Conservation (phyloP, 768 basidiomycete genomes). For the Boletus bicolor region DNA sequence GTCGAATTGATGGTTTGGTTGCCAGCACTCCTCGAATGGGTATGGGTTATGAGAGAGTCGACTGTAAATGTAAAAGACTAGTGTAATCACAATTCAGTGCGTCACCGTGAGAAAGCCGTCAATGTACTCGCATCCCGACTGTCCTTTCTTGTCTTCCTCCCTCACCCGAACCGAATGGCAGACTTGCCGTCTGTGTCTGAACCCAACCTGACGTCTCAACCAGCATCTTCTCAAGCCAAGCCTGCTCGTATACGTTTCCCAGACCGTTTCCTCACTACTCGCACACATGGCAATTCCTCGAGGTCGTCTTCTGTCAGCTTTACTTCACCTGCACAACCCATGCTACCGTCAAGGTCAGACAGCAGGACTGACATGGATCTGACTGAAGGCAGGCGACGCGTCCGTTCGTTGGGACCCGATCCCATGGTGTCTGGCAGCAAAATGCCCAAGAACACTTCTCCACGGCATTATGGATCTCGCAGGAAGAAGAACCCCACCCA, state of each 20-base stretch:
- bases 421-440: constrained; percentile 12
- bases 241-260: constrained; percentile 36
- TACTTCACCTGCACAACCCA: constrained; percentile 14
- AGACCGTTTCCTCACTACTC: constrained; percentile 27
- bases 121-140: neutral
- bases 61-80: neutral
- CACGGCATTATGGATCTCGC: constrained; percentile 17
- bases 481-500: constrained; percentile 18
- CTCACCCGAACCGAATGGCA: constrained; percentile 25
- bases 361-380: constrained; percentile 4
- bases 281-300: constrained; percentile 27
- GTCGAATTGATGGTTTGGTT: no score
- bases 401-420: constrained; percentile 22
- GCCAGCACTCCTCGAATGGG: no score
- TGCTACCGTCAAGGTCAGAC: constrained; percentile 14
- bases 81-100: neutral
- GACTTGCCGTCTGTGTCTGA: constrained; percentile 24
- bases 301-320: constrained; percentile 31
- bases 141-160: neutral
- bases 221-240: constrained; percentile 11
- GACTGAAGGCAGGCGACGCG: constrained; percentile 19
- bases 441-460: constrained; percentile 15
- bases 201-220: constrained; percentile 14
- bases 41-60: no score
- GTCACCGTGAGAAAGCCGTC: constrained; percentile 16